Conservation (phyloP, 192 early-diverging fungal species). For the Funneliformis mosseae region DNA sequence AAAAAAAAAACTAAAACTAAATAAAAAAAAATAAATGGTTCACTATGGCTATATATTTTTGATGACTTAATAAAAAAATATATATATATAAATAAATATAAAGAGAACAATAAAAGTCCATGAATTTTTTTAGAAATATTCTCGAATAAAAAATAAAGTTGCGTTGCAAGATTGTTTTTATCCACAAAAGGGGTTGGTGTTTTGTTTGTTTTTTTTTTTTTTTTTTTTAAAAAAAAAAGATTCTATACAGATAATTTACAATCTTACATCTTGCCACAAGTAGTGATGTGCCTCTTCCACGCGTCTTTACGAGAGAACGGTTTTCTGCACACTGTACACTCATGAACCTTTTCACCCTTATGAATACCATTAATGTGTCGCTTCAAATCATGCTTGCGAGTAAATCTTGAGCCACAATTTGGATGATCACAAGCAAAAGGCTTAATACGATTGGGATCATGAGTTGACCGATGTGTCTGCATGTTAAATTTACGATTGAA, state of each 20-base stretch:
- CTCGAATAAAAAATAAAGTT: not conserved
- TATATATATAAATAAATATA: not conserved
- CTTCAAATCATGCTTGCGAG: slow-evolving; percentile 71
- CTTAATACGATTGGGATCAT: slow-evolving; percentile 66
- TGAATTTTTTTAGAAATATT: not conserved
- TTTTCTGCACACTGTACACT: slow-evolving; percentile 55
- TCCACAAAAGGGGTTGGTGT: not conserved
- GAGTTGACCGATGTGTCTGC: slow-evolving; percentile 64
- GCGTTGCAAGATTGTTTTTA: not conserved
- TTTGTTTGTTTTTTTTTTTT: not conserved
- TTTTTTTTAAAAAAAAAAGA: not conserved
- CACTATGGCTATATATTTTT: not conserved
- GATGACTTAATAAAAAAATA: not conserved
- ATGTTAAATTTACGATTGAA: slow-evolving; percentile 72
- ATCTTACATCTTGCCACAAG: slow-evolving; percentile 22
- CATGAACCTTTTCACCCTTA: slow-evolving; percentile 61
- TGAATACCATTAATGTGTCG: slow-evolving; percentile 69
- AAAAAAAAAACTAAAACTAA: not conserved
- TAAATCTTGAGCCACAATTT: slow-evolving; percentile 60
- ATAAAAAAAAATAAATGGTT: not conserved
- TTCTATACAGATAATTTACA: not conserved
- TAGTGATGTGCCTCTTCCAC: slow-evolving; percentile 53
- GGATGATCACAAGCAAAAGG: slow-evolving; percentile 55
- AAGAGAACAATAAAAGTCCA: not conserved
- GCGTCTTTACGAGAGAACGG: slow-evolving; percentile 71